Evolutionary conservation across 257 asterid species (phyloP).

Genomic region (Nicotiana noctiflora): DNA sequence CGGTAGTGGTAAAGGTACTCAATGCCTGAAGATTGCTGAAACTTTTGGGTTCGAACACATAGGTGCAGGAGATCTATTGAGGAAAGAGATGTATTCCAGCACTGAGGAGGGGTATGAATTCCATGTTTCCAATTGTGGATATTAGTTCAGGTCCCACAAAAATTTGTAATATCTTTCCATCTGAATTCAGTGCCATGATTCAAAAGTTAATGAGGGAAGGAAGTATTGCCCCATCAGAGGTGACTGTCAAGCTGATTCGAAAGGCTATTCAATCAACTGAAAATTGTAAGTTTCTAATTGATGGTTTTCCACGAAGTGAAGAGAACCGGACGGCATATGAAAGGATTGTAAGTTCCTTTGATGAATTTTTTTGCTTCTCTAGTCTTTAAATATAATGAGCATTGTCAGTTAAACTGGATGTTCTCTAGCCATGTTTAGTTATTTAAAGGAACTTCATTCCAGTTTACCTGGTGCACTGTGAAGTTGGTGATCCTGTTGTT

Average conservation of each 20-base stretch:
- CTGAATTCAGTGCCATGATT: constrained; percentile 69
- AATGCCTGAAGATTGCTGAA: constrained; percentile 66
- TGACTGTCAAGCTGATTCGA: constrained; percentile 69
- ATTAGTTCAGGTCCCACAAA: neutral
- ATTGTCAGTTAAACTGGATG: neutral
- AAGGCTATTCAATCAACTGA: constrained; percentile 62
- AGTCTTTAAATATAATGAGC: constrained; percentile 10
- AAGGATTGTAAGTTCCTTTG: constrained; percentile 57
- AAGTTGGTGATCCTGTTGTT: neutral
- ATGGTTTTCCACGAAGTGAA: constrained; percentile 96
- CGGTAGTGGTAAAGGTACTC: constrained; percentile 99
- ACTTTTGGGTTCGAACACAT: constrained; percentile 82
- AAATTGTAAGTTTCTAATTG: constrained; percentile 64
- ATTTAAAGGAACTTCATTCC: neutral
- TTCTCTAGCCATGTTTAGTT: neutral
- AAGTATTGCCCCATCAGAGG: constrained; percentile 83
- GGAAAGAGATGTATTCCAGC: constrained; percentile 64
- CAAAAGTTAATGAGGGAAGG: constrained; percentile 76
- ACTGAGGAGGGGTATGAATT: constrained; percentile 59
- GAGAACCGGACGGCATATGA: constrained; percentile 85
- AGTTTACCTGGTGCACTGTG: neutral
- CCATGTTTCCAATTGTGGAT: neutral
- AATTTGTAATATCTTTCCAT: neutral
- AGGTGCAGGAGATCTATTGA: constrained; percentile 94
- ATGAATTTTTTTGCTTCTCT: constrained; percentile 8